Percentiles rank a stretch among this genome's conserved stretches.
Conservation (phyloP, 768 basidiomycete species). For the Hygrophorus pudorinus region DNA sequence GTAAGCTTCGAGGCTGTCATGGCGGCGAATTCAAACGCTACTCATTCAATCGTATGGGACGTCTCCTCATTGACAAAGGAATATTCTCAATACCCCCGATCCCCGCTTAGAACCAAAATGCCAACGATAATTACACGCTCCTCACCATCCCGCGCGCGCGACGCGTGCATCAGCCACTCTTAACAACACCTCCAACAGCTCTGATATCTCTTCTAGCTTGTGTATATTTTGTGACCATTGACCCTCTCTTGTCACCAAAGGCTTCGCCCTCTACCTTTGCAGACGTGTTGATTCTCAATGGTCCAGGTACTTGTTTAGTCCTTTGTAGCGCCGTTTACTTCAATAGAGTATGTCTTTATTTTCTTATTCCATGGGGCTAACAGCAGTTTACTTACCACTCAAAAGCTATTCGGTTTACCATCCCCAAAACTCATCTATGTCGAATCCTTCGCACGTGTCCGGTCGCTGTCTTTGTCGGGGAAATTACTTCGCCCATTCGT, state of each 20-base stretch:
- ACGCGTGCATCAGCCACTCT: constrained; percentile 69
- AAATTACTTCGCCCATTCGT: constrained; percentile 73
- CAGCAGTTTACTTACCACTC: constrained; percentile 8
- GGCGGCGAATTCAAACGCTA: constrained; percentile 11
- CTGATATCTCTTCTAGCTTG: constrained; percentile 50
- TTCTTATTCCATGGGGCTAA: constrained; percentile 1
- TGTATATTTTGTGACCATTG: constrained; percentile 48
- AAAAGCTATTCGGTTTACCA: constrained; percentile 63
- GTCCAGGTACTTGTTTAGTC: constrained; percentile 87
- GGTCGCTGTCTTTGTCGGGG: constrained; percentile 72
- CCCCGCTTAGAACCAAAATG: background rate
- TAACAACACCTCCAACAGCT: constrained; percentile 61
- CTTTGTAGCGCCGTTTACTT: constrained; percentile 63
- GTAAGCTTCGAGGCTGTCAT: constrained; percentile 45
- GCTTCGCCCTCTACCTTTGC: constrained; percentile 28
- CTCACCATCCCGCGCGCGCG: constrained; percentile 80
- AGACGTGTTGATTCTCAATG: constrained; percentile 83
- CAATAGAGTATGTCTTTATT: constrained; percentile 47
- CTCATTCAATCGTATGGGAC: background rate
- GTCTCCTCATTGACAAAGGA: background rate
- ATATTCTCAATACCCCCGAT: background rate
- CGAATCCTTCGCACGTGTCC: constrained; percentile 89
- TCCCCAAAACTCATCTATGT: constrained; percentile 76
- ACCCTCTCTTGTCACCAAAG: constrained; percentile 31
- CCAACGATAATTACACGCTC: constrained; percentile 31